Evolutionary conservation across 768 basidiomycete species (phyloP).

Genomic region (Udeniomyces megalosporus): DNA sequence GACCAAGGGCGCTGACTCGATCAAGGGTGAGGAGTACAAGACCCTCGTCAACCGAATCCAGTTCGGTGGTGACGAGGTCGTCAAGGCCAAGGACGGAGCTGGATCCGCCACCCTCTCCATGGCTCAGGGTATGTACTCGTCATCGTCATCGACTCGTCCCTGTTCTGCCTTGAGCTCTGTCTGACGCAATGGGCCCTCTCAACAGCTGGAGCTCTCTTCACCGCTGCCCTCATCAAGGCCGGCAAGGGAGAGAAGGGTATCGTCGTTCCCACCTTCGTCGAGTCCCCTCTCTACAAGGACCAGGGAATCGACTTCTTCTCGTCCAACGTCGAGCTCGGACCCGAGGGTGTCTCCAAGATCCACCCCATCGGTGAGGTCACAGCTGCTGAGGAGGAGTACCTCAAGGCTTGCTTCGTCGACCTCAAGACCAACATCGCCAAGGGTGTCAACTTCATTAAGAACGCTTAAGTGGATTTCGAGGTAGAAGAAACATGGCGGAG

Average conservation of each 20-base stretch:
- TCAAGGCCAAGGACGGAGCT: slow-evolving; percentile 86
- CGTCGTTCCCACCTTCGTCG: slow-evolving; percentile 67
- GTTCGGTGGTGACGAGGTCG: slow-evolving; percentile 89
- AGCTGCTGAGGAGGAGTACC: slow-evolving; percentile 64
- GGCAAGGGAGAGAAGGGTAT: slow-evolving; percentile 76
- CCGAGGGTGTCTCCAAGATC: slow-evolving; percentile 80
- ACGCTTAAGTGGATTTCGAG: background rate
- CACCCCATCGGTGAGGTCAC: slow-evolving; percentile 64
- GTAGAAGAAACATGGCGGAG: no score
- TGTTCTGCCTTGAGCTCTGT: background rate
- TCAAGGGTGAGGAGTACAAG: slow-evolving; percentile 21
- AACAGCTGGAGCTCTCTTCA: slow-evolving; percentile 67
- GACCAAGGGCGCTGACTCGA: slow-evolving; percentile 45
- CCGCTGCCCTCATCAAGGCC: slow-evolving; percentile 64
- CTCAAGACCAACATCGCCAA: slow-evolving; percentile 97
- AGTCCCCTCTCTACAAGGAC: slow-evolving; percentile 44
- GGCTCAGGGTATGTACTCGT: slow-evolving; percentile 44
- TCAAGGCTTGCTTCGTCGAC: slow-evolving; percentile 75
- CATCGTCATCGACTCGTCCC: background rate
- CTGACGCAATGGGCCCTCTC: background rate
- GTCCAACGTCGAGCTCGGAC: slow-evolving; percentile 78
- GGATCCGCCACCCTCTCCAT: slow-evolving; percentile 95
- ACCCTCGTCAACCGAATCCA: slow-evolving; percentile 69
- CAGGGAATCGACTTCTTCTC: slow-evolving; percentile 92
- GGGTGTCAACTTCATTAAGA: slow-evolving; percentile 38